Base-by-base conservation (phyloP, 2,329 filamentous ascomycete species). In the Trichophyton mentagrophytes region DNA sequence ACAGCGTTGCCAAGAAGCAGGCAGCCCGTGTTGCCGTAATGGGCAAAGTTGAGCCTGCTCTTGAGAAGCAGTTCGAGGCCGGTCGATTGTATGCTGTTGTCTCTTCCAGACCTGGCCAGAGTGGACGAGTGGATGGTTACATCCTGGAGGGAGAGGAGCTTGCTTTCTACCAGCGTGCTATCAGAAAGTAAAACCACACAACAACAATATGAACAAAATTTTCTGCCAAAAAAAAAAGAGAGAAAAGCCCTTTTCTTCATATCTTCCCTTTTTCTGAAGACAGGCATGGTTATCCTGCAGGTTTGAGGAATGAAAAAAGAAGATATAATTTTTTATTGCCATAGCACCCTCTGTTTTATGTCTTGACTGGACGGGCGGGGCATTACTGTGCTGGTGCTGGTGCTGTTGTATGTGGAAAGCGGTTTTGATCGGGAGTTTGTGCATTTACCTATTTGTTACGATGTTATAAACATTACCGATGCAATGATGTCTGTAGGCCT, bases 1-100 rank as follows among this genome's bases (percentile, higher is more conserved):
- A 95, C 82, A 82, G 85, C 65, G 88, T 97, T 65, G 85, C 93
- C 86, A 90, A 89, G 84, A 99, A 99, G 90, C 91, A 96, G 83
- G 85, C 88, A 67, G 88, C 84, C 70, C 88, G 93, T 76, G 86
- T 86, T 78, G 85, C 88, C 76, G 83, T 84, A 71, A 74, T 79
- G 70, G 92, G 92, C 82, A 99, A 99, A 89, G 89, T 96, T 73
- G 93, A 99, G 80, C 67, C 79, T 69, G 84, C 89, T 68, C 78
- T 99, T 68, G 93, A 99, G 89, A 91, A 89, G 82, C 93, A 99
- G 83, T 99, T 99, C 82, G 93, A 97, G 87, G 92, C 93, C 70
- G 91, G 92, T 85, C 92, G 95, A 80, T 82, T 99, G 71, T 96
- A 87, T 80, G 93, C 93, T 72, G 88, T 96, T 70, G 81, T 99